These are phyloP conservation scores for Pseudogymnoascus sp. DNA, from an alignment of 2,329 filamentous ascomycete genomes.

Conservation along the genomic window DNA sequence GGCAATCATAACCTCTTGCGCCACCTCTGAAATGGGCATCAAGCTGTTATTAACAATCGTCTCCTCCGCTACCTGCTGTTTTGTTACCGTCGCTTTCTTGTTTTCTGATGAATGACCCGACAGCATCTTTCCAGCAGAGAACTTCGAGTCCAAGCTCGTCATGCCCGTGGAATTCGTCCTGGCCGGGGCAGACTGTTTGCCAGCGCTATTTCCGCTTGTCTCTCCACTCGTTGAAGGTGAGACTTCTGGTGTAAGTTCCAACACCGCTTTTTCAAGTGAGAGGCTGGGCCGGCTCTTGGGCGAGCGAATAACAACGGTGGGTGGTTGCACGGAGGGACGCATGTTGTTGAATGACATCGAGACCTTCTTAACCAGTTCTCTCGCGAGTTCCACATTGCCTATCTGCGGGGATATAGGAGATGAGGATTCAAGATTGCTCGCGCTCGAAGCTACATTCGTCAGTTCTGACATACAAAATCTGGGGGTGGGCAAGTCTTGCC, in stretches of 20 bases:
- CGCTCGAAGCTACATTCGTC: neutral
- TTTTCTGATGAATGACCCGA: constrained; percentile 24
- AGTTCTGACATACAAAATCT: neutral
- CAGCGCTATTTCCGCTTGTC: constrained; percentile 21
- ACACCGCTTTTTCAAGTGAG: constrained; percentile 29
- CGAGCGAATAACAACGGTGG: constrained; percentile 37
- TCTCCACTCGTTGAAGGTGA: constrained; percentile 23
- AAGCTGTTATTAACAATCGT: constrained; percentile 15
- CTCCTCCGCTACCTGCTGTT: constrained; percentile 21
- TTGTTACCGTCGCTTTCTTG: constrained; percentile 12
- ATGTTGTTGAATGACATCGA: constrained; percentile 34
- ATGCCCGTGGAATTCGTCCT: constrained; percentile 25
- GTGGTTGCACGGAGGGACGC: constrained; percentile 27
- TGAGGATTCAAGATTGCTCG: neutral
- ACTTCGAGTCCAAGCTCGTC: constrained; percentile 35
- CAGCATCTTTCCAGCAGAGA: constrained; percentile 24
- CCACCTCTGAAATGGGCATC: constrained; percentile 24
- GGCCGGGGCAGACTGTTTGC: constrained; percentile 22
- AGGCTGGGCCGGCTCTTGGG: constrained; percentile 32
- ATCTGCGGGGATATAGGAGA: neutral
- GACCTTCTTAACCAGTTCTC: constrained; percentile 27
- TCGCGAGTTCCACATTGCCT: constrained; percentile 2
- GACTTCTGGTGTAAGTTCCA: constrained; percentile 19
- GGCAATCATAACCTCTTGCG: constrained; percentile 12
- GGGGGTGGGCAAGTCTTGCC: neutral